These are phyloP conservation scores for Heliamphora exappendiculata DNA, from an alignment of 148 eudicot species.

Conservation along the genomic window DNA sequence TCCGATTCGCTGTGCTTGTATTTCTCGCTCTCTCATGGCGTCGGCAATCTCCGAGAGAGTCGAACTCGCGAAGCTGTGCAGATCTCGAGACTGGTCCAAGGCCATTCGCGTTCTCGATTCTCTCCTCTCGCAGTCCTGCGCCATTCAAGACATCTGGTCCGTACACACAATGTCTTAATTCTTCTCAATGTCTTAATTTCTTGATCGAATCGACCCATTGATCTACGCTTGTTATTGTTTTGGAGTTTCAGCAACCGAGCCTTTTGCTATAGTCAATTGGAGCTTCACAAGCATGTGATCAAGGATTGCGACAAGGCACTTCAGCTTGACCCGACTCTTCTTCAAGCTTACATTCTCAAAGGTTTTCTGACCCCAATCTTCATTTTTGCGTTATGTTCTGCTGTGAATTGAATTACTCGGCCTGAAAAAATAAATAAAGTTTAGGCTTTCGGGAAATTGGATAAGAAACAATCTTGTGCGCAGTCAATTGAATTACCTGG, in stretches of 20 bases:
- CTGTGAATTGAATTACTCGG: slow-evolving; percentile 8
- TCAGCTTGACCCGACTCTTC: slow-evolving; percentile 62
- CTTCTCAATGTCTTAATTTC: neutral
- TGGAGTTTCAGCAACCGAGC: slow-evolving; percentile 77
- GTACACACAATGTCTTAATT: neutral
- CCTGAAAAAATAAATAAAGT: neutral
- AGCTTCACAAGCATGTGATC: slow-evolving; percentile 95
- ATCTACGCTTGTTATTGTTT: neutral
- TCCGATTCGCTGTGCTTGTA: neutral
- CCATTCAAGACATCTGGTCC: slow-evolving; percentile 84
- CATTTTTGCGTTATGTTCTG: neutral
- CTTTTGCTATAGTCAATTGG: slow-evolving; percentile 88
- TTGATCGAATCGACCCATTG: neutral
- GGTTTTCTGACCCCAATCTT: slow-evolving; percentile 28
- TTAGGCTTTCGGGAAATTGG: slow-evolving; percentile 3
- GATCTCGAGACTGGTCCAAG: slow-evolving; percentile 87
- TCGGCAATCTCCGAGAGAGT: slow-evolving; percentile 50
- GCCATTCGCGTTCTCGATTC: slow-evolving; percentile 95
- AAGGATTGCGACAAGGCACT: slow-evolving; percentile 94
- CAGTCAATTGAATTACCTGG: slow-evolving; percentile 8
- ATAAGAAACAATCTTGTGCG: neutral
- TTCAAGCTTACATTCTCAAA: slow-evolving; percentile 90
- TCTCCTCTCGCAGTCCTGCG: slow-evolving; percentile 50
- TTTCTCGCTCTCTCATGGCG: slow-evolving; percentile 36
- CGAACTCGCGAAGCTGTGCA: slow-evolving; percentile 77